These are phyloP conservation scores for Cunninghamia lanceolata DNA, from an alignment of 75 land plant species.

Conservation along the genomic window DNA sequence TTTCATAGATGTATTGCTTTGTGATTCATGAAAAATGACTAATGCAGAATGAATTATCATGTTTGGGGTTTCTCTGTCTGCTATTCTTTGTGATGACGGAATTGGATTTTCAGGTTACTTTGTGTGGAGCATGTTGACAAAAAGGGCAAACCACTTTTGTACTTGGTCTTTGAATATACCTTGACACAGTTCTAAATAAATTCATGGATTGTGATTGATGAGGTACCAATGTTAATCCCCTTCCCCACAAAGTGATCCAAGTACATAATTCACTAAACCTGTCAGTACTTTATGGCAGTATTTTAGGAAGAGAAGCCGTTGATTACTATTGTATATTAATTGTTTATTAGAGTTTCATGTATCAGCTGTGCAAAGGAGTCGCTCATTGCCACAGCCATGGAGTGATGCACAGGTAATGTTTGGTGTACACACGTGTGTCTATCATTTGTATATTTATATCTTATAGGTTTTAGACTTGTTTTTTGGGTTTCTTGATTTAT, in stretches of 20 bases:
- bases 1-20: no score
- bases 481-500: no score
- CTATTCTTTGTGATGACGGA: no score
- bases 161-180: conserved; percentile 90
- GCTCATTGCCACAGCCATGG: no score
- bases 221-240: conserved; percentile 40
- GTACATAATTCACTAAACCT: conserved; percentile 14
- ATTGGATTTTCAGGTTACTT: no score
- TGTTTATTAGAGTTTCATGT: conserved; percentile 63
- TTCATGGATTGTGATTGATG: conserved; percentile 63
- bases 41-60: no score
- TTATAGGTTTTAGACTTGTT: not conserved
- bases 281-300: not conserved
- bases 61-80: no score
- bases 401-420: no score
- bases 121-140: no score
- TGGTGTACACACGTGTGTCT: no score
- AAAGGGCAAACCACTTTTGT: no score
- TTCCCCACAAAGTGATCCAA: conserved; percentile 46
- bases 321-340: not conserved
- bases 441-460: not conserved
- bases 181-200: conserved; percentile 97
- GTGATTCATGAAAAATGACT: no score
- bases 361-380: conserved; percentile 80
- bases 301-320: not conserved